phyloP scores from a whole-genome alignment of 2,329 filamentous ascomycete species.

The Lecanicillium sp. region DNA sequence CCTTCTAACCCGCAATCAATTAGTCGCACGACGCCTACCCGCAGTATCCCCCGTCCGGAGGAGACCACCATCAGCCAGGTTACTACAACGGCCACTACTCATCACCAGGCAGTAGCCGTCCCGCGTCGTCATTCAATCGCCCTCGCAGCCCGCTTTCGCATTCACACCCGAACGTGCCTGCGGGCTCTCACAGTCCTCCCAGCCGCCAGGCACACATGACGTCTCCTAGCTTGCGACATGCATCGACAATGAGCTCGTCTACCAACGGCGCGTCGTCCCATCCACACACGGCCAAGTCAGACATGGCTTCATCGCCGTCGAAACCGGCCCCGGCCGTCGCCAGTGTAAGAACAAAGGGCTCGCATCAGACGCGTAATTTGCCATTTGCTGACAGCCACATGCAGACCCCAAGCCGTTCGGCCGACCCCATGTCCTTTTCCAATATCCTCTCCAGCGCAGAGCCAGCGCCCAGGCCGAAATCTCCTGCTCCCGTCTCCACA shows the following conservation, averaged over 20 bases:
- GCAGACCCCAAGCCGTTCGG: constrained; percentile 64
- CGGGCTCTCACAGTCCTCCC: constrained; percentile 36
- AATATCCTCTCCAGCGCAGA: constrained; percentile 83
- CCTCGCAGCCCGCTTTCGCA: constrained; percentile 45
- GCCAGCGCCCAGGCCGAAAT: constrained; percentile 48
- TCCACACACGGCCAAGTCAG: constrained; percentile 28
- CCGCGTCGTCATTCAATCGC: constrained; percentile 32
- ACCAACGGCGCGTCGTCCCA: constrained; percentile 32
- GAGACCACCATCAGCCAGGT: constrained; percentile 32
- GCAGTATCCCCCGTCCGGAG: constrained; percentile 32
- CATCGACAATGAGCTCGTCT: constrained; percentile 27
- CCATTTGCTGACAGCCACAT: background rate
- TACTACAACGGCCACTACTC: constrained; percentile 44
- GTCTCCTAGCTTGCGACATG: constrained; percentile 41
- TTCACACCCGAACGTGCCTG: constrained; percentile 36
- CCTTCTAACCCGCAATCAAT: constrained; percentile 12
- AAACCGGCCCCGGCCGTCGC: constrained; percentile 28
- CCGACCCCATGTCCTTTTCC: constrained; percentile 91
- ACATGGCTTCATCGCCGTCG: constrained; percentile 31
- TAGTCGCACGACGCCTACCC: constrained; percentile 45
- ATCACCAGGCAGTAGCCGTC: constrained; percentile 28
- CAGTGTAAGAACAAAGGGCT: constrained; percentile 22
- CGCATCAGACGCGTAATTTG: background rate
- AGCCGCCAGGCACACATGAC: constrained; percentile 32
- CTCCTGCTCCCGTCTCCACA: constrained; percentile 32